These are phyloP conservation scores for Umbelopsis ramanniana DNA, from an alignment of 192 early-diverging fungal genomes.

Conservation along the genomic window DNA sequence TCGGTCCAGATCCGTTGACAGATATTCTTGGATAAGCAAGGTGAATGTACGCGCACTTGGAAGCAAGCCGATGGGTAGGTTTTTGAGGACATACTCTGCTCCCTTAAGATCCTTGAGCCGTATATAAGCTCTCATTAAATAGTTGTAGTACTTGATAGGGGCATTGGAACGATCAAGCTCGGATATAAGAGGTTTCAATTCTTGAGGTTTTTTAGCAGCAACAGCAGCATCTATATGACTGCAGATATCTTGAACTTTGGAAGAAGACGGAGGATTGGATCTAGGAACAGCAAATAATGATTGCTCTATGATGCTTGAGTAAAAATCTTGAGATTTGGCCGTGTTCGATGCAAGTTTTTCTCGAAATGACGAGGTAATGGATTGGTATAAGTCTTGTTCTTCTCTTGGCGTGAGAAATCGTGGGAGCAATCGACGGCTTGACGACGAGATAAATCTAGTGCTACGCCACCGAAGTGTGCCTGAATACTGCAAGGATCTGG, in stretches of 20 bases:
- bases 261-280: conserved; percentile 3
- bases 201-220: neutral
- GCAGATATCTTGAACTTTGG: conserved; percentile 26
- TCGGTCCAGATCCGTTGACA: conserved; percentile 5
- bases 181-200: conserved; percentile 5
- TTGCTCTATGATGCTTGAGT: conserved; percentile 38
- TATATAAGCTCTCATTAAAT: conserved; percentile 32
- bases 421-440: conserved; percentile 27
- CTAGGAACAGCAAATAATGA: conserved; percentile 24
- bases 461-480: neutral
- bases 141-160: conserved; percentile 29
- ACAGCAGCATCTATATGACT: conserved; percentile 31
- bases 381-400: conserved; percentile 38
- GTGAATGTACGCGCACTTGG: conserved; percentile 41
- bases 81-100: conserved; percentile 24
- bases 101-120: neutral
- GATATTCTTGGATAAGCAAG: conserved; percentile 33
- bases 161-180: conserved; percentile 24
- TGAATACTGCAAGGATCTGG: neutral
- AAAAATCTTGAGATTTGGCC: conserved; percentile 19
- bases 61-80: neutral
- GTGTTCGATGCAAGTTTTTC: conserved; percentile 33
- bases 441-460: conserved; percentile 5
- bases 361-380: conserved; percentile 37
- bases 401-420: conserved; percentile 37